Percentiles rank a stretch among this genome's conserved stretches.
Evolutionary conservation across 129 eudicot species (phyloP).

Genomic region (Calendula officinalis): DNA sequence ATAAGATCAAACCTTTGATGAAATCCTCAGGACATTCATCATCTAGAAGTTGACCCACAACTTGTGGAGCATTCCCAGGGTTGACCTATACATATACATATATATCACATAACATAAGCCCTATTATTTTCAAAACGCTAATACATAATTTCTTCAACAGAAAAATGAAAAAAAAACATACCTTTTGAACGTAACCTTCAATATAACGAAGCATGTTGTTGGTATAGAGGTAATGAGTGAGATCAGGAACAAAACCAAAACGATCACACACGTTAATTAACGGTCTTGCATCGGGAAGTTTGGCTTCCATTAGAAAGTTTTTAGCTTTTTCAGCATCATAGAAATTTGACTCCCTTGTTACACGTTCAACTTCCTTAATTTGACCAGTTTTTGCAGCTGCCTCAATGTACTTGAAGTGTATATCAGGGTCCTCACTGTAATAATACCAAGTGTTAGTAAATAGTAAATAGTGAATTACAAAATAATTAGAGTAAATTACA

Average conservation of each 20-base stretch:
- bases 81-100: constrained; percentile 59
- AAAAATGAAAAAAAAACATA: constrained; percentile 21
- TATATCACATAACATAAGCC: not conserved
- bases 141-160: not conserved
- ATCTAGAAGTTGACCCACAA: constrained; percentile 95
- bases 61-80: constrained; percentile 99
- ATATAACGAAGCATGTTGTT: constrained; percentile 99
- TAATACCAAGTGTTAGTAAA: constrained; percentile 8
- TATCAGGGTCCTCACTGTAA: constrained; percentile 95
- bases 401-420: constrained; percentile 95
- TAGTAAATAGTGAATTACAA: constrained; percentile 8
- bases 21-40: constrained; percentile 99
- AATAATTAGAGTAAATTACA: not conserved
- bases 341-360: constrained; percentile 94
- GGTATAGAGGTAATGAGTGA: constrained; percentile 88
- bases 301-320: constrained; percentile 95
- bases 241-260: constrained; percentile 94
- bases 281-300: constrained; percentile 99
- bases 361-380: constrained; percentile 97
- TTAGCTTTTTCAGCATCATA: constrained; percentile 97
- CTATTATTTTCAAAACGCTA: constrained; percentile 2
- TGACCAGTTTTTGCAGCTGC: constrained; percentile 99
- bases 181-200: constrained; percentile 99
- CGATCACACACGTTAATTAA: constrained; percentile 97
- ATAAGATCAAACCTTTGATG: constrained; percentile 90